Evolutionary conservation across 371 early-diverging fungal species (phyloP), one percentile per base, ranked within the genome.

Genomic region (Rhizopus sp.): DNA sequence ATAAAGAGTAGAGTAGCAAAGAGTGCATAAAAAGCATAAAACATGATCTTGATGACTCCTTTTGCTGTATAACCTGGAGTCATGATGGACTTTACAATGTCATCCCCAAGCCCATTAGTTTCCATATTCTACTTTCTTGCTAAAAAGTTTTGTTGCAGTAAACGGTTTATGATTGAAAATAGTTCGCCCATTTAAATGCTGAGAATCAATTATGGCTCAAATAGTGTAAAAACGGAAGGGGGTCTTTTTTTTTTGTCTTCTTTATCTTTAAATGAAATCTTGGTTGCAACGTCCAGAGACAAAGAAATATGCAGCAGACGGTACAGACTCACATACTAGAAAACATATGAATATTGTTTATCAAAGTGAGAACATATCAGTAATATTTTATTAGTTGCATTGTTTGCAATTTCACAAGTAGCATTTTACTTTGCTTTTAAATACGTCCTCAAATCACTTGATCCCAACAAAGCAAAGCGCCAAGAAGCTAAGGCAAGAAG

Each of bases 381-480:
- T n/a, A n/a, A n/a, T 30, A 6, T 7, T 23, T 16, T 23, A 40
- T 2, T 59, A 89, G 90, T 88, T 42, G 82, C 88, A 29, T 69
- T 93, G 13, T 86, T 94, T 72, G 90, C 89, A 13, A 48, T 91
- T 30, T 89, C 92, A 9, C 92, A 94, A 64, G 88, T 92, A 5
- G 88, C 88, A 1, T 87, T 94, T 57, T 94, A 87, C 69, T 91
- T 86, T 81, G 91, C 90, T 0, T 89, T 93, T 73, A 91, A 90
- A 68, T 93, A 83, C 70, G 80, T 92, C 48, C 75, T 92, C 16
- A 67, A 76, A 2, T 81, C 84, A 0, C 72, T 91, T 47, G 93
- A 94, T 78, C 93, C 93, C 13, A 63, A 73, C 23, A 82, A 79
- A 58, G 82, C 84, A 31, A 91, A 91, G 62, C 80, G 83, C 59